A percentile compares a stretch with the other conserved stretches of the same genome.
These are phyloP conservation scores for Thalassiosira profunda DNA, from an alignment of 108 stramenopile species.

Conservation along the genomic window DNA sequence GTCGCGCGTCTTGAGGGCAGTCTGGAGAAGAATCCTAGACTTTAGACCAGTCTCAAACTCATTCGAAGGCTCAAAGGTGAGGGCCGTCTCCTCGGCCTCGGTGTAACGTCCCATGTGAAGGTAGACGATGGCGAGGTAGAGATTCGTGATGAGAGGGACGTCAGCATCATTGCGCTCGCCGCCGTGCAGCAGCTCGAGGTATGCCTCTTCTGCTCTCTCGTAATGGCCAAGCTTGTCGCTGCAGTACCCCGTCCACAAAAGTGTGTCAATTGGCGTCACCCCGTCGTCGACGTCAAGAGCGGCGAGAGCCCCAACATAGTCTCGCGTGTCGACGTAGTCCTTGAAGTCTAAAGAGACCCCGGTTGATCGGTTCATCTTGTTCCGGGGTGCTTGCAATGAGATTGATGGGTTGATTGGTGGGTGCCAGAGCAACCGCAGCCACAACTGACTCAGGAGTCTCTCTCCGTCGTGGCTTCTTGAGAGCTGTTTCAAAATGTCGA, in stretches of 20 bases:
- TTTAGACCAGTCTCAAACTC: conserved; percentile 57
- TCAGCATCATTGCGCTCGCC: no score
- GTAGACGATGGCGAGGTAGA: conserved; percentile 73
- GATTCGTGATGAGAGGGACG: conserved; percentile 39
- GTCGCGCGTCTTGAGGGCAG: conserved; percentile 66
- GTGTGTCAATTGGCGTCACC: conserved; percentile 30
- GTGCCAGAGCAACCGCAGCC: no score
- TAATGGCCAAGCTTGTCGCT: conserved; percentile 77
- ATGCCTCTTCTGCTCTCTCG: conserved; percentile 62
- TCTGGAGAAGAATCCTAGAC: conserved; percentile 78
- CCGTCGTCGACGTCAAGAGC: conserved; percentile 63
- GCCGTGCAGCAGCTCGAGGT: conserved; percentile 44
- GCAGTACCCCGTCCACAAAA: conserved; percentile 82
- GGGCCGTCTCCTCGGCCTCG: conserved; percentile 46
- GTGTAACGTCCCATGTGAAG: conserved; percentile 69
- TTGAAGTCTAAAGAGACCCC: conserved; percentile 34
- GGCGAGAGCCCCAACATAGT: conserved; percentile 88
- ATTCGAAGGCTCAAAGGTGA: no score
- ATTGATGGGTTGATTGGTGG: no score
- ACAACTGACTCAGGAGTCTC: no score
- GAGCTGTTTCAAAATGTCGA: no score
- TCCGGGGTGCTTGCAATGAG: no score
- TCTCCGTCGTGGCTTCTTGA: no score
- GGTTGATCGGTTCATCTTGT: no score
- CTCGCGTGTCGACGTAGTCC: conserved; percentile 61